These are phyloP conservation scores for Coffea canephora DNA, from an alignment of 257 asterid species.

Conservation along the genomic window DNA sequence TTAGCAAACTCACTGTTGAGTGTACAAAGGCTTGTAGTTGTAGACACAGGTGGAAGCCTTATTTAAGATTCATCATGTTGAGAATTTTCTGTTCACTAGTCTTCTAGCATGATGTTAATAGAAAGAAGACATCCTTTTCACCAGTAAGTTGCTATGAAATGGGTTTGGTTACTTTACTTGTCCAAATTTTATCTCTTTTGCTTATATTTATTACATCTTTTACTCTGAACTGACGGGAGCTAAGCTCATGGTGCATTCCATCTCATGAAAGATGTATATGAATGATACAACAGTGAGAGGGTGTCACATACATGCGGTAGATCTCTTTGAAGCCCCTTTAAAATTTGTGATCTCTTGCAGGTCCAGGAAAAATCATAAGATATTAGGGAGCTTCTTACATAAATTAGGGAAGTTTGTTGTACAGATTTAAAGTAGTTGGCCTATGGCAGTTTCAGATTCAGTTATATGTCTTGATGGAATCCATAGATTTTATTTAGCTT, in stretches of 20 bases:
- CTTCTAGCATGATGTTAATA: not conserved
- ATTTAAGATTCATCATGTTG: not conserved
- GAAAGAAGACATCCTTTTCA: not conserved
- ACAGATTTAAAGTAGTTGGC: not conserved
- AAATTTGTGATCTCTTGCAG: not conserved
- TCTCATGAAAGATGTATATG: not conserved
- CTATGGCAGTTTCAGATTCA: not conserved
- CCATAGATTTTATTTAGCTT: not conserved
- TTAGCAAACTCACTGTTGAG: not conserved
- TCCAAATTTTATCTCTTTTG: not conserved
- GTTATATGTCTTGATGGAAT: not conserved
- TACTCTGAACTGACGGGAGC: not conserved
- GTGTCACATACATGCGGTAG: not conserved
- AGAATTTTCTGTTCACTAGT: not conserved
- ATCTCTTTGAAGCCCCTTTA: not conserved
- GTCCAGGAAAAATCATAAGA: not conserved
- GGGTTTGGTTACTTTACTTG: slow-evolving; percentile 1
- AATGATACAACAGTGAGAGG: not conserved
- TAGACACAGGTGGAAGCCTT: not conserved
- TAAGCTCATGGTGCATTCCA: not conserved
- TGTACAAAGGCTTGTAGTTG: slow-evolving; percentile 1
- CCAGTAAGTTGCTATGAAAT: not conserved
- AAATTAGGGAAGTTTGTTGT: not conserved
- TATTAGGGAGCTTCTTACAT: not conserved
- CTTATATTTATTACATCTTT: not conserved